These are phyloP conservation scores for Cubamyces sp. DNA, from an alignment of 768 basidiomycete species.

Conservation along the genomic window DNA sequence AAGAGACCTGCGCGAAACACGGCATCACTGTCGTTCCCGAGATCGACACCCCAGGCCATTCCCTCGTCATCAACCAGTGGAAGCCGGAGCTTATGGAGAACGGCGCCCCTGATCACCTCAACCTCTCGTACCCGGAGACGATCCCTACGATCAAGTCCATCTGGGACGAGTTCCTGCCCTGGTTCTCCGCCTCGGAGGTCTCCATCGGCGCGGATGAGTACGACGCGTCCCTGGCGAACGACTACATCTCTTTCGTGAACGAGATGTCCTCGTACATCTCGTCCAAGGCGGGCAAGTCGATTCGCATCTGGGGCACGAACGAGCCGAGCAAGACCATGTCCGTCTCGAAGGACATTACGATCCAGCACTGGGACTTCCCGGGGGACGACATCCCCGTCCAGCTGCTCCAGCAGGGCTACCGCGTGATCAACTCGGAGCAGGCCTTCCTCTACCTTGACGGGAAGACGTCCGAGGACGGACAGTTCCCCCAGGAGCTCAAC, in stretches of 20 bases:
- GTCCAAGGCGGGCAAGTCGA: conserved; percentile 38
- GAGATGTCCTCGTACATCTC: conserved; percentile 45
- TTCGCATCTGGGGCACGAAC: conserved; percentile 50
- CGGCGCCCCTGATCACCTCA: conserved; percentile 44
- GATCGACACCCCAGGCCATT: conserved; percentile 48
- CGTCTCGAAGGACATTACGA: conserved; percentile 45
- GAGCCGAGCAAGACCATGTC: conserved; percentile 43
- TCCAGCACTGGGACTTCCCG: conserved; percentile 47
- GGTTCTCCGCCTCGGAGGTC: conserved; percentile 41
- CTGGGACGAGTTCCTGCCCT: conserved; percentile 47
- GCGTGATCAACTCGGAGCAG: conserved; percentile 36
- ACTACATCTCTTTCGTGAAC: conserved; percentile 49
- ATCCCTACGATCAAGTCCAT: conserved; percentile 48
- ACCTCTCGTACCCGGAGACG: conserved; percentile 48
- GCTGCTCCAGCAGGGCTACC: conserved; percentile 32
- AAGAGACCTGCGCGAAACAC: conserved; percentile 41
- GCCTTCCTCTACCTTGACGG: conserved; percentile 31
- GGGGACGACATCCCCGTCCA: conserved; percentile 32
- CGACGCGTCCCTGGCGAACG: conserved; percentile 41
- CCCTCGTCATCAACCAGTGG: conserved; percentile 50
- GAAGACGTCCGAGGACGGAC: conserved; percentile 34
- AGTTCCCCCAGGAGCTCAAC: conserved; percentile 39
- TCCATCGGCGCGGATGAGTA: conserved; percentile 55
- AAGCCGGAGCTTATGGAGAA: conserved; percentile 45
- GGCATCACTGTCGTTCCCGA: conserved; percentile 48